Base-by-base conservation (phyloP, 208 protist species). In the Crithidia bombi region DNA sequence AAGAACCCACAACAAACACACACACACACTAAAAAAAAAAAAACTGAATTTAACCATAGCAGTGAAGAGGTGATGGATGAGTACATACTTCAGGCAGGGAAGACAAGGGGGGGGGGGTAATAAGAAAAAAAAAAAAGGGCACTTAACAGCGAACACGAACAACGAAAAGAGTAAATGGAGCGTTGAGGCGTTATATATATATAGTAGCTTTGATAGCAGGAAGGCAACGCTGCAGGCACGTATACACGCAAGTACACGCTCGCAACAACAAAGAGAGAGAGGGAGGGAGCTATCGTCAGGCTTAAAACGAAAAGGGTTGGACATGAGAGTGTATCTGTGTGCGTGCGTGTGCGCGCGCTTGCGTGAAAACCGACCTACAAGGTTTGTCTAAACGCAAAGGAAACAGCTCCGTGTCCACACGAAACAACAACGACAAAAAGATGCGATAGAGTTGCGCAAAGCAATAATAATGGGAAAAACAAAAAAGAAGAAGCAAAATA, bases 401-500 rank as follows among this genome's bases (percentile, higher is more conserved):
- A 52, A 52, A 52, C 19, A 49, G 14, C 14, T 25, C 21, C 44
- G 7, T 19, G 14, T 14, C 44, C 38, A 43, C 38, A 43, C 38
- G 38, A 43, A 19, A 43, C 38, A 43, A 15, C 12, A 43, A 43
- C n/a, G n/a, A n/a, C n/a, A n/a, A n/a, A n/a, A n/a, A n/a, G n/a
- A n/a, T n/a, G n/a, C n/a, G 38, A 15, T 41, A 7, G 12, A 35
- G 5, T 0, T 14, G 17, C 6, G 15, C 5, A 32, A 10, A 62
- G 5, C 59, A 56, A 61, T 30, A 28, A 44, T 47, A 4, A 51
- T 46, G 47, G 28, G 9, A 39, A 59, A 63, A 54, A 44, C 7
- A 52, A 52, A 32, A 52, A 32, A 30, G 25, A 52, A 52, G 17
- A 32, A 25, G 17, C 15, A 49, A 19, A 25, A 11, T 43, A 51